A percentile compares a stretch with the other conserved stretches of the same genome.
Evolutionary conservation across 2,329 filamentous ascomycete genomes (phyloP).

Genomic region (Colletotrichum coccodes): DNA sequence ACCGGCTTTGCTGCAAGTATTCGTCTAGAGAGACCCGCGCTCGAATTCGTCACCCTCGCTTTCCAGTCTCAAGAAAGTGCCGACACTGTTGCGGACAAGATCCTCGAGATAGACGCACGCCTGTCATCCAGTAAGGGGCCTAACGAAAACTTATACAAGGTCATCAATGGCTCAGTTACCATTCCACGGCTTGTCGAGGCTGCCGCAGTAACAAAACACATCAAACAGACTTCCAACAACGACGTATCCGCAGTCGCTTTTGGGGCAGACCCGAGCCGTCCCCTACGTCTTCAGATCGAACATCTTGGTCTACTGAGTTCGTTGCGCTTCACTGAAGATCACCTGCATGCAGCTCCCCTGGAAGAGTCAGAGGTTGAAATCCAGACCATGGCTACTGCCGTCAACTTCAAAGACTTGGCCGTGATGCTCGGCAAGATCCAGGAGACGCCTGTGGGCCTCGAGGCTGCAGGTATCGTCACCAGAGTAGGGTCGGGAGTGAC

Average conservation of each 20-base stretch:
- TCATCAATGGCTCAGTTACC: not conserved
- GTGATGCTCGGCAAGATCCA: conserved; percentile 38
- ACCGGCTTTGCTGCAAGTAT: conserved; percentile 18
- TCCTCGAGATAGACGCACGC: not conserved
- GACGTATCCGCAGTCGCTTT: not conserved
- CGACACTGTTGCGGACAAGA: no score
- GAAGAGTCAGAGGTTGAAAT: conserved; percentile 36
- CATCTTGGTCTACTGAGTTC: not conserved
- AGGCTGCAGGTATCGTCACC: conserved; percentile 45
- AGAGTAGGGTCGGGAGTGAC: conserved; percentile 41
- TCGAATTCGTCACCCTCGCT: not conserved
- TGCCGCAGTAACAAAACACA: not conserved
- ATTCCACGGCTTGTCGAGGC: not conserved
- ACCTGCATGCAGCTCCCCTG: conserved; percentile 9
- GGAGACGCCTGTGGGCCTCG: conserved; percentile 37
- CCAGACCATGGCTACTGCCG: conserved; percentile 37
- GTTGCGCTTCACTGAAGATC: not conserved
- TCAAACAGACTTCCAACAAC: not conserved
- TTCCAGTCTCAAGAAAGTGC: not conserved
- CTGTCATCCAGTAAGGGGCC: not conserved
- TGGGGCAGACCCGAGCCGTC: not conserved
- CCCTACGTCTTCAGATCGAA: conserved; percentile 2
- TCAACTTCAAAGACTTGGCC: conserved; percentile 39
- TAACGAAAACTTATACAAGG: not conserved
- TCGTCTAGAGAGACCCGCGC: not conserved